A percentile compares a stretch with the other conserved stretches of the same genome.
phyloP scores from a whole-genome alignment of 2,329 filamentous ascomycete genomes.

The Alternaria incomplexa region DNA sequence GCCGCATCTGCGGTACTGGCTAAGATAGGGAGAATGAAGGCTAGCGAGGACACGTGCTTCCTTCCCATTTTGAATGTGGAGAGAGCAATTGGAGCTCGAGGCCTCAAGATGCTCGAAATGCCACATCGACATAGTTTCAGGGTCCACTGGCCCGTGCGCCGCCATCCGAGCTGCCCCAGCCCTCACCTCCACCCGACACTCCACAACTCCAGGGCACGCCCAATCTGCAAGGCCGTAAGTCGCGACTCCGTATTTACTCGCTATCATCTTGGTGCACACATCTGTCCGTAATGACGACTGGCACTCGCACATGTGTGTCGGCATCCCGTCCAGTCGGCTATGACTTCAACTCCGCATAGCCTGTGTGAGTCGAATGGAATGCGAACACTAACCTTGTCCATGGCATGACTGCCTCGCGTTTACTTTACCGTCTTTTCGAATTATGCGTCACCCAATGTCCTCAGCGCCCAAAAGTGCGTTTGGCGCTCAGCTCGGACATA shows the following conservation, averaged over 20 bases:
- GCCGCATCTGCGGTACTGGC: conserved; percentile 54
- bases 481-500: not conserved
- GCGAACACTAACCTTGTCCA: not conserved
- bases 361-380: not conserved
- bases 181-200: not conserved
- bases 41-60: conserved; percentile 36
- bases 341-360: not conserved
- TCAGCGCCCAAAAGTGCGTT: not conserved
- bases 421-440: not conserved
- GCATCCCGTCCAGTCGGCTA: not conserved
- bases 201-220: not conserved
- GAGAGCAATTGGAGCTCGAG: conserved; percentile 32
- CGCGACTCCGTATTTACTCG: not conserved
- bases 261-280: not conserved
- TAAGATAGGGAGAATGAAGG: conserved; percentile 37
- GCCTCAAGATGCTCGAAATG: conserved; percentile 21
- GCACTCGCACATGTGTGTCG: not conserved
- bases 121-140: conserved; percentile 30
- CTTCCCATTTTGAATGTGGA: conserved; percentile 37
- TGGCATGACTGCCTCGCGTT: not conserved
- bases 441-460: not conserved
- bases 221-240: not conserved
- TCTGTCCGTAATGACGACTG: not conserved
- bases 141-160: conserved; percentile 16
- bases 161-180: not conserved